Evolutionary conservation across 1,139 yeast genomes (phyloP).

Genomic region (Blastobotrys capitulatus): DNA sequence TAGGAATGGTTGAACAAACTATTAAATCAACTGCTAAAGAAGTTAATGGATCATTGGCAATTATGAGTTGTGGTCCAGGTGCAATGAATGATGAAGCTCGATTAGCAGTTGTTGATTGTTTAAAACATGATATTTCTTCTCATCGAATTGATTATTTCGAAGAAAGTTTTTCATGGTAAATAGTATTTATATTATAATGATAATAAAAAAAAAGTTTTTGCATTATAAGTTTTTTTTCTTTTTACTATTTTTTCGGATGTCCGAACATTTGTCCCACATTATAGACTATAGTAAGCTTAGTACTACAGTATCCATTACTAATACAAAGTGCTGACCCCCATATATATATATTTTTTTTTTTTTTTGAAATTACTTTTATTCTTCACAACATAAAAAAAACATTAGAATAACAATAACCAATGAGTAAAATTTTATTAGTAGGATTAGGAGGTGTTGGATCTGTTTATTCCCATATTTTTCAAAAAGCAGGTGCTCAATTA

Average conservation of each 20-base stretch:
- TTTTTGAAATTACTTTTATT: background rate
- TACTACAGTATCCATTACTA: no score
- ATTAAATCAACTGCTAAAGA: background rate
- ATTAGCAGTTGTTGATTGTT: slow-evolving; percentile 36
- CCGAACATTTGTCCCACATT: no score
- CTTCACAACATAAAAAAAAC: no score
- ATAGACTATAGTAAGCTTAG: no score
- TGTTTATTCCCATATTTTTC: slow-evolving; percentile 18
- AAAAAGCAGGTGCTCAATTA: slow-evolving; percentile 33
- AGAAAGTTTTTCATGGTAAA: slow-evolving; percentile 35
- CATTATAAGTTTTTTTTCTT: background rate
- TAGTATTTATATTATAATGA: background rate
- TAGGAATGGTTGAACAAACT: background rate
- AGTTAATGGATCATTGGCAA: slow-evolving; percentile 11
- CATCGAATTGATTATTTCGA: slow-evolving; percentile 34
- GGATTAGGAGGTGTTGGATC: slow-evolving; percentile 20
- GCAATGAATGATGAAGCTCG: slow-evolving; percentile 28
- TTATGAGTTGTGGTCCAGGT: slow-evolving; percentile 24
- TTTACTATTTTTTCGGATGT: background rate
- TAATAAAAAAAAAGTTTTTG: background rate
- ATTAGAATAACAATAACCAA: background rate
- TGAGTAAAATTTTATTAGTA: background rate
- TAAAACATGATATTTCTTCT: background rate
- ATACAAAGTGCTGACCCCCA: no score
- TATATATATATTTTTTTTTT: background rate